Evolutionary conservation across 495 filamentous ascomycete species (phyloP).

Genomic region (Penicillium subrubescens): DNA sequence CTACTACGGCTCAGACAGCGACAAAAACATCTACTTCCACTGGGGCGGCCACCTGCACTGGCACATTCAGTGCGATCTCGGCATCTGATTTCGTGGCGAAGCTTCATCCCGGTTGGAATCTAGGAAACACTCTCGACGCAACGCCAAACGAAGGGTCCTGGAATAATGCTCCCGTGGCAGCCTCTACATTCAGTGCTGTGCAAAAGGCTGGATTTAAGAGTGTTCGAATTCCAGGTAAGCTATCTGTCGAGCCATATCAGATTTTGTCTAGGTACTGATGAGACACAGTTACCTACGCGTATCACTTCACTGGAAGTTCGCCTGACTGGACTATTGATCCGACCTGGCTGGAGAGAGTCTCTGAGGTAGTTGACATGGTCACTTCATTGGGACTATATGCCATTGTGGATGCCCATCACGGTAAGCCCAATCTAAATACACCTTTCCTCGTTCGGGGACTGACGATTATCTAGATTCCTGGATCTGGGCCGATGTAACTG

Average conservation of each 20-base stretch:
- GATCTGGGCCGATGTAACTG: conserved; percentile 60
- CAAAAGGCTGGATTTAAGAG: conserved; percentile 59
- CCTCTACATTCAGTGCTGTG: conserved; percentile 52
- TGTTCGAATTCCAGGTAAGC: conserved; percentile 57
- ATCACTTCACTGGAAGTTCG: conserved; percentile 54
- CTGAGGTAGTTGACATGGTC: conserved; percentile 60
- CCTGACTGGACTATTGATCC: conserved; percentile 57
- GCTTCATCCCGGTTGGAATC: conserved; percentile 48
- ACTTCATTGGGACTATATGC: conserved; percentile 52
- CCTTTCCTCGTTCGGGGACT: not conserved
- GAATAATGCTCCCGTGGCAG: conserved; percentile 55
- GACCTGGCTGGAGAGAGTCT: conserved; percentile 61
- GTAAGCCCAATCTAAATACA: conserved; percentile 13
- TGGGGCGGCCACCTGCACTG: conserved; percentile 28
- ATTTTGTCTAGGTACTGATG: conserved; percentile 11
- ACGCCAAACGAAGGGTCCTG: conserved; percentile 59
- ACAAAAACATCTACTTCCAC: conserved; percentile 5
- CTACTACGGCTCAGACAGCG: conserved; percentile 7
- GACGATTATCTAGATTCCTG: conserved; percentile 43
- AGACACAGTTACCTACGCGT: conserved; percentile 55
- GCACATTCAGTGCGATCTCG: conserved; percentile 40
- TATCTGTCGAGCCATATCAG: not conserved
- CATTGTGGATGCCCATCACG: conserved; percentile 63
- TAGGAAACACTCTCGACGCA: conserved; percentile 61
- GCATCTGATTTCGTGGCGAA: conserved; percentile 37